A percentile compares a stretch with the other conserved stretches of the same genome.
Evolutionary conservation across 202 grass and related monocot genomes (phyloP).

Genomic region (Digitaria exilis): DNA sequence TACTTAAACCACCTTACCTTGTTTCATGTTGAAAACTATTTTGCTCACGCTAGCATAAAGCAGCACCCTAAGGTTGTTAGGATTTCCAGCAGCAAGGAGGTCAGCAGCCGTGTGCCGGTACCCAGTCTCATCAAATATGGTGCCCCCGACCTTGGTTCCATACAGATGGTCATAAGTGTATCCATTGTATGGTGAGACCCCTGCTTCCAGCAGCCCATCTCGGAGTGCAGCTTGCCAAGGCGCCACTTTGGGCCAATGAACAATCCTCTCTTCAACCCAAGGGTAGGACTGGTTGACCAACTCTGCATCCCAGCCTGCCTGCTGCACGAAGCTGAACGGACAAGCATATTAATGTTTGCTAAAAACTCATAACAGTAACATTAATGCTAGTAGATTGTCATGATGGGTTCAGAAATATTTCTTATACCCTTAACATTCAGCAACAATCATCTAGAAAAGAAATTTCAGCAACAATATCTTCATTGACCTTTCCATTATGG

Average conservation of each 20-base stretch:
- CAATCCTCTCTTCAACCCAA: slow-evolving; percentile 78
- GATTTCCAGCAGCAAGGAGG: slow-evolving; percentile 68
- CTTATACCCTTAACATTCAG: not conserved
- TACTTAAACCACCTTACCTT: slow-evolving; percentile 46
- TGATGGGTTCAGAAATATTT: slow-evolving; percentile 24
- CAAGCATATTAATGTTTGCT: not conserved
- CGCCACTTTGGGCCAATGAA: slow-evolving; percentile 72
- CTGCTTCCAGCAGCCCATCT: slow-evolving; percentile 71
- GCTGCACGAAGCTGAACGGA: slow-evolving; percentile 56
- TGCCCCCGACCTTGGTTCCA: slow-evolving; percentile 82
- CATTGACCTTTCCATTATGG: not conserved
- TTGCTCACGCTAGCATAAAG: slow-evolving; percentile 65
- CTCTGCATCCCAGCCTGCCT: slow-evolving; percentile 63
- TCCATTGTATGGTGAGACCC: slow-evolving; percentile 80
- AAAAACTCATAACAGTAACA: not conserved
- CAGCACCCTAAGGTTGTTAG: slow-evolving; percentile 58
- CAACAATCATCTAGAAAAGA: not conserved
- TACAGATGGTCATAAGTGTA: slow-evolving; percentile 74
- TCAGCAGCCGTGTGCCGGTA: slow-evolving; percentile 83
- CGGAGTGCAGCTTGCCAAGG: slow-evolving; percentile 77
- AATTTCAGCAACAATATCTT: not conserved
- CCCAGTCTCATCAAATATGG: slow-evolving; percentile 72
- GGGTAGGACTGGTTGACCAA: slow-evolving; percentile 79
- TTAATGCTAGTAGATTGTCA: not conserved
- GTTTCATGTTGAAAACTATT: slow-evolving; percentile 50